Evolutionary conservation across 2,329 filamentous ascomycete species (phyloP), one percentile per base, ranked within the genome.

Genomic region (Neonectria faginata): DNA sequence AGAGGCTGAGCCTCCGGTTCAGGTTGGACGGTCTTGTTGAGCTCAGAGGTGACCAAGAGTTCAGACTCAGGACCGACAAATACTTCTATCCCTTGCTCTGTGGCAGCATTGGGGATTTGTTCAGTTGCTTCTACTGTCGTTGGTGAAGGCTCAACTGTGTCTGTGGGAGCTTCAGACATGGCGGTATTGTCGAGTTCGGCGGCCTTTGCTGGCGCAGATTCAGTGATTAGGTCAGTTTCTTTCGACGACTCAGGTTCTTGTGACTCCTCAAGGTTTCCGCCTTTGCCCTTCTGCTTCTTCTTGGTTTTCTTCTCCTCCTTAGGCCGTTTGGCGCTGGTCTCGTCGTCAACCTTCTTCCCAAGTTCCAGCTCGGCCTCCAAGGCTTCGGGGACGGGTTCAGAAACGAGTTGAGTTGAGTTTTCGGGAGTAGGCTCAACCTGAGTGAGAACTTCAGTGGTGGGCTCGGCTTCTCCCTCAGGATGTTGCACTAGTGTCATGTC

Each of bases 281-380:
- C 47, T n/a, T 61, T 57, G 20, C 57, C 65, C 60, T 68, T 67
- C 54, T 59, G 62, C 53, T 64, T 70, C 51, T 70, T 67, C 52
- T 54, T 47, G 27, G 50, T 56, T 22, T 52, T 44, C 33, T 51
- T 48, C 22, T 62, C 59, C 33, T 60, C 57, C 44, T 58, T 45
- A 22, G 60, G 51, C 33, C 47, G 12, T 1, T 9, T 25, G 7
- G n/a, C 18, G 7, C 11, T 20, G 1, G 41, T 3, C 1, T 52
- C 27, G 8, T 48, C 44, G 8, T 45, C n/a, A 2, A 5, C 56
- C 16, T 56, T 27, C 25, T 20, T 41, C 52, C 25, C 56, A 14
- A 33, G 33, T 20, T 45, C 39, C 33, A 31, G 44, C 16, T 59
- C 41, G 14, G 45, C 25, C 41, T 59, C 39, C 14, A 39, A 29